Percentiles rank a stretch among this genome's conserved stretches.
phyloP scores from a whole-genome alignment of 768 basidiomycete species.

The Hygrophoropsis aurantiaca region DNA sequence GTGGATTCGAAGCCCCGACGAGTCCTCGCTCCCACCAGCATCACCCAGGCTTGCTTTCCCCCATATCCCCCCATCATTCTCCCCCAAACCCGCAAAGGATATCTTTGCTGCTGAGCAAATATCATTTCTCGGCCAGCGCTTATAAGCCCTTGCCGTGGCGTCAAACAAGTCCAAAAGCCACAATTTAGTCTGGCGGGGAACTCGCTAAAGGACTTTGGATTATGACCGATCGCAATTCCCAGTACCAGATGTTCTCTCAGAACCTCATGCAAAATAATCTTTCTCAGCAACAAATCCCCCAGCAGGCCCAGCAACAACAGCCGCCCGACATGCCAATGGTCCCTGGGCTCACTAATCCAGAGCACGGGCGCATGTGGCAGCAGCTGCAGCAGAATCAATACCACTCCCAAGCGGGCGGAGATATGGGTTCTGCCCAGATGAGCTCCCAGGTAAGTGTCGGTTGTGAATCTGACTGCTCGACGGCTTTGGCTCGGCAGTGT shows the following conservation, averaged over 20 bases:
- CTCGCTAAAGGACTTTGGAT: constrained; percentile 31
- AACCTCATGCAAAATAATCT: constrained; percentile 46
- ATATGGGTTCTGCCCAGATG: constrained; percentile 38
- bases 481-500: too few relatives aligned
- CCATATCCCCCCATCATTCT: constrained; percentile 32
- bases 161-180: constrained; percentile 29
- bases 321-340: constrained; percentile 38
- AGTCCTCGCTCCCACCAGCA: constrained; percentile 59
- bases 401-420: constrained; percentile 41
- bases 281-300: constrained; percentile 43
- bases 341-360: constrained; percentile 45
- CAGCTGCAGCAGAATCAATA: constrained; percentile 51
- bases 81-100: constrained; percentile 51
- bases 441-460: constrained; percentile 47
- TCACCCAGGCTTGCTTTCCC: constrained; percentile 32
- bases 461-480: neutral
- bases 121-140: constrained; percentile 18
- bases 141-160: constrained; percentile 20
- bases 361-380: constrained; percentile 58
- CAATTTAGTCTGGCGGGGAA: constrained; percentile 25
- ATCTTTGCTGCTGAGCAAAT: constrained; percentile 30
- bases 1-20: constrained; percentile 42
- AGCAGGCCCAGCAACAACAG: constrained; percentile 46
- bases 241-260: constrained; percentile 53
- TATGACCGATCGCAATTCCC: constrained; percentile 64